These are phyloP conservation scores for Pezicula radicicola DNA, from an alignment of 2,329 filamentous ascomycete genomes.

Conservation along the genomic window DNA sequence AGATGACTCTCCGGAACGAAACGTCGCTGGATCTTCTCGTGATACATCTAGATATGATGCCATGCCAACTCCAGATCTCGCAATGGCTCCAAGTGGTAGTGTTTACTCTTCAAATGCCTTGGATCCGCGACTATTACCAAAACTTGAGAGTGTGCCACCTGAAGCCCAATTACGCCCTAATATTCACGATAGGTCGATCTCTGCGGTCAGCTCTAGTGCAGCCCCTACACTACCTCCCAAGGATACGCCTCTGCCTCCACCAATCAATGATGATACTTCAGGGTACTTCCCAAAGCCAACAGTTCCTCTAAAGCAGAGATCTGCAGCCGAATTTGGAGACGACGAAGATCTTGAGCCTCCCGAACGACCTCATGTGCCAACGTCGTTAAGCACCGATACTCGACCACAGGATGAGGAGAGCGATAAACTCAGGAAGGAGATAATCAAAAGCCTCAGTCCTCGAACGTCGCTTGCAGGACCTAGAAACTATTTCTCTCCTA, in stretches of 20 bases:
- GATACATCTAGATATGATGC: constrained; percentile 2
- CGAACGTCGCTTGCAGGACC: constrained; percentile 27
- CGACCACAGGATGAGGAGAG: constrained; percentile 52
- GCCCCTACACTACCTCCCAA: constrained; percentile 45
- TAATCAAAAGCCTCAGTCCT: constrained; percentile 65
- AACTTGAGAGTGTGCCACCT: constrained; percentile 13
- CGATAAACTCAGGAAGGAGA: constrained; percentile 70
- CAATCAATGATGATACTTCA: constrained; percentile 1
- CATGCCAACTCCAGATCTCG: constrained; percentile 18
- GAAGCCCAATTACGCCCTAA: constrained; percentile 21
- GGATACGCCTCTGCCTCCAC: constrained; percentile 28
- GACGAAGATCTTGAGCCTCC: constrained; percentile 8
- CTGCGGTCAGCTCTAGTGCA: constrained; percentile 27
- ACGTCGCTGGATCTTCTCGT: not conserved
- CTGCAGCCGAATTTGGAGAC: not conserved
- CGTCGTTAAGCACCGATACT: constrained; percentile 18
- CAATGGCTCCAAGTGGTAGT: constrained; percentile 19
- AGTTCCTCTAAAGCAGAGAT: constrained; percentile 9
- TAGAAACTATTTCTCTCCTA: constrained; percentile 7
- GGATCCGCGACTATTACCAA: constrained; percentile 20
- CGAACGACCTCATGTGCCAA: constrained; percentile 10
- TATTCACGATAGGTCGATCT: constrained; percentile 24
- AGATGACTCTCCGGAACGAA: constrained; percentile 3
- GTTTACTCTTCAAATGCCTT: constrained; percentile 17
- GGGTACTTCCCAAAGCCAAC: constrained; percentile 13